Base-by-base conservation (phyloP, 495 filamentous ascomycete genomes). In the Xylaria sp. region DNA sequence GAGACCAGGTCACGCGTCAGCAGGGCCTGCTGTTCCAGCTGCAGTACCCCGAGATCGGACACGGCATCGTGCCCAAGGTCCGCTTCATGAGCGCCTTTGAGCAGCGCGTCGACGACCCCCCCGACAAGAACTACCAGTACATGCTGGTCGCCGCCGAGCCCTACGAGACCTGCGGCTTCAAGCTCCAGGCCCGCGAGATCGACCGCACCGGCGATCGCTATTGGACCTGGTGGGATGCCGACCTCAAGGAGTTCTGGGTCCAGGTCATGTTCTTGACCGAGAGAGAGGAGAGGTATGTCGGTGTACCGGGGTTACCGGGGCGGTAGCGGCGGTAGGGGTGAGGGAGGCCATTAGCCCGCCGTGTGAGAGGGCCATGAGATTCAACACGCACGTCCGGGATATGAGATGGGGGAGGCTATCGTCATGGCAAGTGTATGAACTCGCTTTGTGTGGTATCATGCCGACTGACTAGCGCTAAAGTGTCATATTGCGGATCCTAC, bases 181-280 rank as follows among this genome's bases (percentile, higher is more conserved):
- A 99, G 85, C 82, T 99, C 55, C 96, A 97, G 82, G 94, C 97
- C 5, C 86, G 92, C 71, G 97, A 98, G 86, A 90, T 99, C 62
- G 97, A 99, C 82, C 88, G 94, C 48, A 87, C 92, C 19, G 93
- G 93, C 70, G 96, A 91, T 9, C 86, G 89, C 76, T 96, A 94
- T 80, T 98, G 93, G 90, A 92, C 90, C 40, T 97, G 93, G 90
- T 99, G 96, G 84, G 97, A 98, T 84, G 90, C 91, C 72, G 96
- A 99, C 81, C 88, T 90, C 67, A 98, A 98, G 87, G 95, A 98
- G 84, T 98, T 97, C 77, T 98, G 94, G 93, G 86, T 98, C n/a
- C 96, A 98, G 86, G 87, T 99, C 64, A 93, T 98, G 87, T 99
- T 98, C 84, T 95, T 98, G 88, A 98, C 97, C 48, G 96, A 99